Evolutionary conservation across 2,329 filamentous ascomycete species (phyloP).

Genomic region (Aspergillus spinulosporus): DNA sequence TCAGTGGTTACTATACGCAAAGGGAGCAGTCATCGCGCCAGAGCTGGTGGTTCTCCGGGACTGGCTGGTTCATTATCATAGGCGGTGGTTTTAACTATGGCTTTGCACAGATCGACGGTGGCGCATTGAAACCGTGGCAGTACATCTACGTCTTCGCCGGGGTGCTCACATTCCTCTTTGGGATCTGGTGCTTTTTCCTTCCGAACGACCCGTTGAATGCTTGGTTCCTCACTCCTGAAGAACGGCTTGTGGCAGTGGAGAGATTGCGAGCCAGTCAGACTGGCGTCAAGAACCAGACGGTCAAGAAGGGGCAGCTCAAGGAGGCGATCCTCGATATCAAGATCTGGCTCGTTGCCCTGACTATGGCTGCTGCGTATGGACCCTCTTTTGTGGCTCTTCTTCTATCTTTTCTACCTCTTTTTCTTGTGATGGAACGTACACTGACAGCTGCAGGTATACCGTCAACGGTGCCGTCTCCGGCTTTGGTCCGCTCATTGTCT

Average conservation of each 20-base stretch:
- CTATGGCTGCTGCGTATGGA: constrained; percentile 64
- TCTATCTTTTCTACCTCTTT: too few relatives aligned
- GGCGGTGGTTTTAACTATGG: constrained; percentile 67
- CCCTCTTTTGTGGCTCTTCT: too few relatives aligned
- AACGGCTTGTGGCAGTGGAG: constrained; percentile 65
- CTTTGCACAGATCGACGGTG: constrained; percentile 62
- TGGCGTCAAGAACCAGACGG: constrained; percentile 60
- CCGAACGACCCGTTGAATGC: constrained; percentile 67
- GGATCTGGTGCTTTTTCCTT: constrained; percentile 63
- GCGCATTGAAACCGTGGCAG: constrained; percentile 63
- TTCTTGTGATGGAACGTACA: too few relatives aligned
- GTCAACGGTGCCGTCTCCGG: constrained; percentile 71
- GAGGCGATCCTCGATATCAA: constrained; percentile 63
- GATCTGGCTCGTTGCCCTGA: constrained; percentile 58
- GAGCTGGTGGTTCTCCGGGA: constrained; percentile 66
- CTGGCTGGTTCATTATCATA: constrained; percentile 60
- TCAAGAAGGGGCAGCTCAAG: constrained; percentile 60
- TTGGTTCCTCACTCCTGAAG: constrained; percentile 66
- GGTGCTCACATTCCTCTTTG: constrained; percentile 63
- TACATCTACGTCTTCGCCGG: constrained; percentile 70
- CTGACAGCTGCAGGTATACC: constrained; percentile 53
- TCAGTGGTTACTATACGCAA: constrained; percentile 65
- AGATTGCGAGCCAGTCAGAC: constrained; percentile 63
- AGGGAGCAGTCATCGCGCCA: constrained; percentile 64
- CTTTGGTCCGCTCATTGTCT: constrained; percentile 71